Evolutionary conservation across 495 filamentous ascomycete species (phyloP).

Genomic region (Penicillium cinerascens): DNA sequence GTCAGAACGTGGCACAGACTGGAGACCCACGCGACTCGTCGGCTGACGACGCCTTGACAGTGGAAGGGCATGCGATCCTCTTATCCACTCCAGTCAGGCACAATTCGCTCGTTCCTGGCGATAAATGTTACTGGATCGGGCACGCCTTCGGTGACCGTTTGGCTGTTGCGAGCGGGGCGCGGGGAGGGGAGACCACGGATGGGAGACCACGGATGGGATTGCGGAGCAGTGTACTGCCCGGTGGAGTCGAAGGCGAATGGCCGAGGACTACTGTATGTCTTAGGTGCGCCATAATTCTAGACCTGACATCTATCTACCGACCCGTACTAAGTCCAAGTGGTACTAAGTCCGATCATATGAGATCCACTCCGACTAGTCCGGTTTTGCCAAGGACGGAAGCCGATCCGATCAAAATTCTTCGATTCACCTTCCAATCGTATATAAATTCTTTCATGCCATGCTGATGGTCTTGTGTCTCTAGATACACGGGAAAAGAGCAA

Average conservation of each 20-base stretch:
- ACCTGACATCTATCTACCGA: too few relatives aligned
- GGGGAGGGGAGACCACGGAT: background rate
- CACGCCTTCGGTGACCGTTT: background rate
- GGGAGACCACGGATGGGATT: background rate
- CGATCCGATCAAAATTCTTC: background rate
- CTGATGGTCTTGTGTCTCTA: background rate
- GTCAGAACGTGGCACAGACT: conserved; percentile 12
- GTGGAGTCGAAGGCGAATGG: background rate
- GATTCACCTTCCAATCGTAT: background rate
- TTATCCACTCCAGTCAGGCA: background rate
- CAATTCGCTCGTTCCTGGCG: background rate
- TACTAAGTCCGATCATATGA: background rate
- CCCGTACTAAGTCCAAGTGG: background rate
- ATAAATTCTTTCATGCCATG: background rate
- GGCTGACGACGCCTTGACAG: conserved; percentile 15
- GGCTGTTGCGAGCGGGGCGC: background rate
- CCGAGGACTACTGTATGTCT: background rate
- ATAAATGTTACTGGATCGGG: background rate
- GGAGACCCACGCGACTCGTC: conserved; percentile 14
- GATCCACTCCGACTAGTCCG: background rate
- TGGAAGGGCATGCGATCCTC: background rate
- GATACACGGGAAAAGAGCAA: conserved; percentile 1
- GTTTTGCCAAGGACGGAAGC: background rate
- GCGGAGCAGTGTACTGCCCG: background rate
- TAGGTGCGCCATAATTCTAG: background rate